A percentile compares a stretch with the other conserved stretches of the same genome.
Conservation (phyloP, 495 filamentous ascomycete genomes). For the Rhypophila decipiens region DNA sequence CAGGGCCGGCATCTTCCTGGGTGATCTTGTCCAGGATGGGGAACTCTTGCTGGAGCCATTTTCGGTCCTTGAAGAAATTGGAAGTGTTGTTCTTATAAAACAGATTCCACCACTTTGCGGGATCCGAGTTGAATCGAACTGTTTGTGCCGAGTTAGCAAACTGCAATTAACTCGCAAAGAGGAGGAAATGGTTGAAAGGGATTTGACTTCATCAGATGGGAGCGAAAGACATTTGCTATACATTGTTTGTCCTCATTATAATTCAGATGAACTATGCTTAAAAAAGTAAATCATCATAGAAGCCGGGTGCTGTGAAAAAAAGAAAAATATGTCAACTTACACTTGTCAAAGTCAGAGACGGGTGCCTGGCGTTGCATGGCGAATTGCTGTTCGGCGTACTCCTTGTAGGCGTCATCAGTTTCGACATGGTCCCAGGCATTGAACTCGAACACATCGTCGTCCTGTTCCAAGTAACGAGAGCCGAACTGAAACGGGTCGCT, state of each 20-base stretch:
- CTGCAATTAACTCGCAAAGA: constrained; percentile 4
- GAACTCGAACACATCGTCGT: constrained; percentile 86
- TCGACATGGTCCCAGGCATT: constrained; percentile 99
- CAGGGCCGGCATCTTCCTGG: constrained; percentile 50
- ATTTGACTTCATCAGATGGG: constrained; percentile 48
- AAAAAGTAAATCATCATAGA: constrained; percentile 50
- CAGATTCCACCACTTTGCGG: constrained; percentile 91
- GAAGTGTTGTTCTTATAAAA: constrained; percentile 94
- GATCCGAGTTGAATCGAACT: constrained; percentile 78
- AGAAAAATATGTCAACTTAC: constrained; percentile 32
- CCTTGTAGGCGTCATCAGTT: constrained; percentile 74
- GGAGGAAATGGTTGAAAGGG: background rate
- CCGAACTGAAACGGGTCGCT: constrained; percentile 93
- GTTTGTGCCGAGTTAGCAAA: constrained; percentile 28
- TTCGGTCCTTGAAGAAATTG: constrained; percentile 98
- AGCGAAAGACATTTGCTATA: constrained; percentile 53
- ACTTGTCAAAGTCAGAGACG: constrained; percentile 80
- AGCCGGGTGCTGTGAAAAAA: constrained; percentile 7
- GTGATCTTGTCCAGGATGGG: constrained; percentile 71
- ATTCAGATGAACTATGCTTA: constrained; percentile 62
- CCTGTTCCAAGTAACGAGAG: constrained; percentile 71
- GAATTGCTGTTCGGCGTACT: constrained; percentile 75
- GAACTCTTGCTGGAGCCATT: constrained; percentile 94
- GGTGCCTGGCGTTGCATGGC: constrained; percentile 72
- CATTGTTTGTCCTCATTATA: constrained; percentile 45